Percentiles rank a stretch among this genome's conserved stretches.
These are phyloP conservation scores for Pichia ethanolica DNA, from an alignment of 805 yeast species.

Conservation along the genomic window DNA sequence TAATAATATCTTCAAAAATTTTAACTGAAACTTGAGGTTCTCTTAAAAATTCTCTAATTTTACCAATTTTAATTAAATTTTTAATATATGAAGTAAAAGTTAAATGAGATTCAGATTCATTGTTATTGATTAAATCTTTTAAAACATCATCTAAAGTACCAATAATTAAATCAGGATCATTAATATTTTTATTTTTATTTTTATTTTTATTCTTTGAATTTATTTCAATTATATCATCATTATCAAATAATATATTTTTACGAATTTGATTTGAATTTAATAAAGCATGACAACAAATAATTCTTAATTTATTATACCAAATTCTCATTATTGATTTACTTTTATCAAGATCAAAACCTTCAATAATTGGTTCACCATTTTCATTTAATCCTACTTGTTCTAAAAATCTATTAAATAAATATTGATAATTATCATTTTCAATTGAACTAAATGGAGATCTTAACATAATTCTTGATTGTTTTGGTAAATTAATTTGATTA, in stretches of 20 bases:
- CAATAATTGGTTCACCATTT: conserved; percentile 40
- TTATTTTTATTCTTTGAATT: conserved; percentile 1
- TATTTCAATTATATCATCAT: conserved; percentile 3
- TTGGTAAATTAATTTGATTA: conserved; percentile 69
- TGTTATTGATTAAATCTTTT: conserved; percentile 51
- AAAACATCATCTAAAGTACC: conserved; percentile 64
- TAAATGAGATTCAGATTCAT: conserved; percentile 40
- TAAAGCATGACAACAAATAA: conserved; percentile 78
- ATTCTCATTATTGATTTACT: conserved; percentile 44
- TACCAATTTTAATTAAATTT: conserved; percentile 54
- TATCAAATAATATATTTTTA: conserved; percentile 3
- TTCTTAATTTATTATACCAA: conserved; percentile 67
- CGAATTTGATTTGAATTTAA: conserved; percentile 13
- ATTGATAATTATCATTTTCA: conserved; percentile 78
- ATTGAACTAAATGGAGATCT: conserved; percentile 72
- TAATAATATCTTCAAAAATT: conserved; percentile 36
- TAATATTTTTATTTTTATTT: conserved; percentile 4
- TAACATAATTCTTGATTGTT: conserved; percentile 63
- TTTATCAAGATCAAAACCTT: conserved; percentile 42
- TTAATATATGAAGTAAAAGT: conserved; percentile 42
- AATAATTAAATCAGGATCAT: conserved; percentile 18
- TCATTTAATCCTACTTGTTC: conserved; percentile 46
- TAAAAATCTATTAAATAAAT: conserved; percentile 53
- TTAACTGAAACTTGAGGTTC: conserved; percentile 44
- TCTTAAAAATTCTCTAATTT: conserved; percentile 51